These are phyloP conservation scores for Eimeria necatrix DNA, from an alignment of 169 alveolate genomes.

Conservation along the genomic window DNA sequence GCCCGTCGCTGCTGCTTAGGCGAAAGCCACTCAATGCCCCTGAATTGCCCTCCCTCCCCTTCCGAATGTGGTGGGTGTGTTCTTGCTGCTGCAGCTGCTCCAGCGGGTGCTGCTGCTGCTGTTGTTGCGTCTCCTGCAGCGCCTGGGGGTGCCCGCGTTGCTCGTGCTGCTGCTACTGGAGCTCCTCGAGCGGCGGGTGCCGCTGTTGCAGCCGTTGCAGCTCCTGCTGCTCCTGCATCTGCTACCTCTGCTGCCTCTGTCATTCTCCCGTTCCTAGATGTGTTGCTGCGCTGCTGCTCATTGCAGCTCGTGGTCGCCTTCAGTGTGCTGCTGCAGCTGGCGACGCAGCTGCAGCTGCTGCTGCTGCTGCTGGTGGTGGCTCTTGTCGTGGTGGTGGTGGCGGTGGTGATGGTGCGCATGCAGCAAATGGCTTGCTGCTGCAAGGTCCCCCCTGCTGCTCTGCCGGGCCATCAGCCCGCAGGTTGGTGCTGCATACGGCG, in stretches of 20 bases:
- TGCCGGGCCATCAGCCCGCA: background rate
- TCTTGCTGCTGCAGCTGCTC: background rate
- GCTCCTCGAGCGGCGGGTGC: background rate
- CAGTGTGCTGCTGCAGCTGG: background rate
- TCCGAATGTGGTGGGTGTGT: too few species aligned
- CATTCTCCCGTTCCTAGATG: background rate
- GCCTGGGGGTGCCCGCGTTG: too few species aligned
- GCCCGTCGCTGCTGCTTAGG: too few species aligned
- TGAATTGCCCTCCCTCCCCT: too few species aligned
- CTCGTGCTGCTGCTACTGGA: background rate
- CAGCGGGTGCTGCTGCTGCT: background rate
- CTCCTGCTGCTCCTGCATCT: background rate
- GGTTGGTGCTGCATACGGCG: constrained; percentile 59
- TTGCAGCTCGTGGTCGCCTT: background rate
- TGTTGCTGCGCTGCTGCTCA: background rate
- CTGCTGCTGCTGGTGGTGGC: constrained; percentile 38
- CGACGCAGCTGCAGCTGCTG: background rate
- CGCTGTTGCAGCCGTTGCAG: background rate
- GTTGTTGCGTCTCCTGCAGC: too few species aligned
- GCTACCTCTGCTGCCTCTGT: background rate
- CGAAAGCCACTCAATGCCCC: too few species aligned
- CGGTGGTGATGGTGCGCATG: background rate
- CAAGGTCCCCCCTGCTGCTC: background rate
- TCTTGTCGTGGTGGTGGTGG: background rate
- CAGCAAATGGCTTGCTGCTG: background rate